Evolutionary conservation across 495 filamentous ascomycete species (phyloP).

Genomic region (Xylaria intraflava): DNA sequence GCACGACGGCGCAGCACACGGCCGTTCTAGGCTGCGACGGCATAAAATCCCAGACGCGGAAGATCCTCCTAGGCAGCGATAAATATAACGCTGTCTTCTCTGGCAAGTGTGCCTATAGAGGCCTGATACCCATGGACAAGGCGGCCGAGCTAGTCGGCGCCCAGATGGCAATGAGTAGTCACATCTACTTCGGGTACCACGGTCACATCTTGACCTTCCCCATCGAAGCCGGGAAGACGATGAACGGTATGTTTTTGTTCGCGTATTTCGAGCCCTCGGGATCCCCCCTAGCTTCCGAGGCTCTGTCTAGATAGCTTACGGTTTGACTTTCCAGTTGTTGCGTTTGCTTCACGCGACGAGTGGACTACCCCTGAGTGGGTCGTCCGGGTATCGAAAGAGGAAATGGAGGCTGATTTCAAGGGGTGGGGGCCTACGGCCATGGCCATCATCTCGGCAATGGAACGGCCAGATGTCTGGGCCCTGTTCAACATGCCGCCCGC

Average conservation of each 20-base stretch:
- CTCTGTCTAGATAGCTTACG: no score
- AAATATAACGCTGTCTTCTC: constrained; percentile 41
- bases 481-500: constrained; percentile 55
- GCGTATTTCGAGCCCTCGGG: background rate
- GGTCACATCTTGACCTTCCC: constrained; percentile 59
- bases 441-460: constrained; percentile 21
- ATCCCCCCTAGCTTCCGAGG: no score
- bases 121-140: constrained; percentile 47
- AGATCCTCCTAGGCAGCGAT: constrained; percentile 36
- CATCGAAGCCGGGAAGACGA: constrained; percentile 54
- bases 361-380: constrained; percentile 51
- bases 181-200: constrained; percentile 52
- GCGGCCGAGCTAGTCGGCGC: constrained; percentile 50
- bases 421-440: constrained; percentile 47
- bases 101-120: constrained; percentile 49
- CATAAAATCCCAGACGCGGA: constrained; percentile 47
- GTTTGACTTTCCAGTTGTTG: constrained; percentile 17
- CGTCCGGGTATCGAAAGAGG: constrained; percentile 45
- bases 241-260: constrained; percentile 45
- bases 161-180: constrained; percentile 46
- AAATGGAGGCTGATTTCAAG: constrained; percentile 49
- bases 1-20: constrained; percentile 45
- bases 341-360: constrained; percentile 29
- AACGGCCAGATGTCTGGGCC: constrained; percentile 46
- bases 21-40: constrained; percentile 55